Percentiles rank a stretch among this genome's conserved stretches.
Evolutionary conservation across 192 early-diverging fungal species (phyloP).

Genomic region (Coemansia sp.): DNA sequence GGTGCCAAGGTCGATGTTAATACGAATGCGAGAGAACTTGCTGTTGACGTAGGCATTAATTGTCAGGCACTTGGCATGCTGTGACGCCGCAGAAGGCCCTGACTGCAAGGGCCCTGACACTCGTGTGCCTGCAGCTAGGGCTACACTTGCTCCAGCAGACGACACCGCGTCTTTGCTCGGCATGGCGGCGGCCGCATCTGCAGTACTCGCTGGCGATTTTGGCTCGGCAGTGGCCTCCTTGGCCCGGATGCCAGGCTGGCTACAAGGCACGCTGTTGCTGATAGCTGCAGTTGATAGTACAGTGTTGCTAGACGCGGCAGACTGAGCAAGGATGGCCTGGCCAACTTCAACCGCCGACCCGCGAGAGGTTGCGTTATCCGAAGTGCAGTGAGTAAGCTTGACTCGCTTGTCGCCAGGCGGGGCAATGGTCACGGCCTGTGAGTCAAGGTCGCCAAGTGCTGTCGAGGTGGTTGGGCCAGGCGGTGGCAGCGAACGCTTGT

Average conservation of each 20-base stretch:
- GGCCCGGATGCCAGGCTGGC: background rate
- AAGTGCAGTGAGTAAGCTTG: conserved; percentile 4
- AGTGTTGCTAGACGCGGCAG: background rate
- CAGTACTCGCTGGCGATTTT: background rate
- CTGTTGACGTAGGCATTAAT: conserved; percentile 35
- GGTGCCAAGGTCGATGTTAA: conserved; percentile 38
- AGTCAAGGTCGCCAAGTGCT: background rate
- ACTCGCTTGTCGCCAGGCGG: conserved; percentile 15
- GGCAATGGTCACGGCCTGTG: background rate
- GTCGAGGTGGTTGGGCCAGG: background rate
- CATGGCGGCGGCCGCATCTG: background rate
- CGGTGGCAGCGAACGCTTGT: conserved; percentile 17
- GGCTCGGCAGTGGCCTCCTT: background rate
- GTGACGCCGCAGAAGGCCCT: conserved; percentile 15
- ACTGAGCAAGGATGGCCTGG: background rate
- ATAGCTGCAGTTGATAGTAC: background rate
- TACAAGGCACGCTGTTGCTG: background rate
- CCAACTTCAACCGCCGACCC: background rate
- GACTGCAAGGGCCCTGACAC: background rate
- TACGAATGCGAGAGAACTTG: conserved; percentile 41
- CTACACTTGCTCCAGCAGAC: background rate
- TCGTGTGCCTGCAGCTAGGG: background rate
- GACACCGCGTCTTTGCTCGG: background rate
- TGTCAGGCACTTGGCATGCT: conserved; percentile 40
- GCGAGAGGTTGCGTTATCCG: background rate